Base-by-base conservation (phyloP, 1,284 basidiomycete genomes). In the Austropuccinia psidii region DNA sequence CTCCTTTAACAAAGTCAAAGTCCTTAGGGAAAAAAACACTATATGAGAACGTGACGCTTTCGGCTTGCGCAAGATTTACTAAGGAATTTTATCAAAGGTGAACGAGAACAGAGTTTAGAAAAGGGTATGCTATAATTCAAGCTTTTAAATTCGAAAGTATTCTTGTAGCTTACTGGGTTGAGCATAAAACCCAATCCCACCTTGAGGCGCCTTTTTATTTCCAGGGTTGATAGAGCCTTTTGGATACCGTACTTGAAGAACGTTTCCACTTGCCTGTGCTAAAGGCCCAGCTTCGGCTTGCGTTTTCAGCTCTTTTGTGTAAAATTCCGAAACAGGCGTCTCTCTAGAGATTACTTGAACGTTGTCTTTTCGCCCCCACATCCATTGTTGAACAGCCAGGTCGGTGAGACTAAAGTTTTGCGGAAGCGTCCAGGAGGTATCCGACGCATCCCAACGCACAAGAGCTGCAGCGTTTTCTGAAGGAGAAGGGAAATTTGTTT, bases 41-140 rank as follows among this genome's bases (percentile, higher is more conserved):
- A 77, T 83, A 83, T 1, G 77, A 77, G 65, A 82, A 78, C n/a
- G 76, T 77, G 8, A 87, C 87, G 11, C 78, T 67, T 0, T 66
- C 78, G 8, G 81, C 80, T 11, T 55, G 47, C 4, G 76, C 55
- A 8, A 80, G 47, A 49, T 78, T 76, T 43, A 80, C 81, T 0
- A 84, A 84, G 35, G 81, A 80, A 33, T 41, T 19, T 39, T 39
- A 41, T 41, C 39, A 58, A 24, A 43, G n/a, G n/a, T n/a, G n/a
- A n/a, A n/a, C n/a, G n/a, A n/a, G n/a, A n/a, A n/a, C n/a, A n/a
- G n/a, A n/a, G n/a, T 31, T 47, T 17, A 65, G 61, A 43, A 17
- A 31, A n/a, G n/a, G n/a, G n/a, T n/a, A n/a, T n/a, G n/a, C n/a
- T n/a, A n/a, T n/a, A n/a, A n/a, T n/a, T n/a, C 9, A 35, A n/a